Base-by-base conservation (phyloP, 805 yeast species). In the Saturnispora mendoncae region DNA sequence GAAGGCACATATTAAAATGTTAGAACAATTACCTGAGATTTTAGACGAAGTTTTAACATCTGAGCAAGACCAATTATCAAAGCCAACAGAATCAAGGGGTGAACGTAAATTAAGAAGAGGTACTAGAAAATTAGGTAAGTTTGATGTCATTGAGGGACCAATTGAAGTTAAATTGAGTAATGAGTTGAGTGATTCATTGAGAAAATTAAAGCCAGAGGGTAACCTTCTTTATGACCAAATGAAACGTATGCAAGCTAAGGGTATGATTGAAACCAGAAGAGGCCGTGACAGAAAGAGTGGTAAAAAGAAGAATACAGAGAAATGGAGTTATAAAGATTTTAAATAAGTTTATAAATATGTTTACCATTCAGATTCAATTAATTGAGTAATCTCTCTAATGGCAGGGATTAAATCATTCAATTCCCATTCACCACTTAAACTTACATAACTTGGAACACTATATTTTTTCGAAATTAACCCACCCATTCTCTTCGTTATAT, bases 251-350 rank as follows among this genome's bases (percentile, higher is more conserved):
- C 97, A 92, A 65, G 76, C 84, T 47, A 69, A 80, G 24, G 98
- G 98, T 51, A 75, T 80, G 56, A 70, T 92, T 42, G 98, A 90
- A 62, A 69, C 95, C 5, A 76, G 97, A 64, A 72, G 79, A 28
- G 77, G 74, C 44, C 70, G 69, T 50, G 76, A 75, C 59, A 75
- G 68, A 59, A 74, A 81, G 57, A 80, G 75, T 58, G 81, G 80
- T 55, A 70, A 77, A 51, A 80, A 72, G 45, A 85, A 82, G 68
- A 64, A 82, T 47, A 83, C 94, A 24, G 96, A 90, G 61, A 90
- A 88, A 65, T 86, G 94, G 94, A 74, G 88, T 26, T 84, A 83
- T 65, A 90, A 90, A 66, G 94, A 90, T 64, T 84, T 84, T 56
- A 80, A 80, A 64, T 80, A 54, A 17, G 25, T 37, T 26, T 33